Evolutionary conservation across 2,329 filamentous ascomycete genomes (phyloP), one percentile per base, ranked within the genome.

Genomic region (Xylaria sp.): DNA sequence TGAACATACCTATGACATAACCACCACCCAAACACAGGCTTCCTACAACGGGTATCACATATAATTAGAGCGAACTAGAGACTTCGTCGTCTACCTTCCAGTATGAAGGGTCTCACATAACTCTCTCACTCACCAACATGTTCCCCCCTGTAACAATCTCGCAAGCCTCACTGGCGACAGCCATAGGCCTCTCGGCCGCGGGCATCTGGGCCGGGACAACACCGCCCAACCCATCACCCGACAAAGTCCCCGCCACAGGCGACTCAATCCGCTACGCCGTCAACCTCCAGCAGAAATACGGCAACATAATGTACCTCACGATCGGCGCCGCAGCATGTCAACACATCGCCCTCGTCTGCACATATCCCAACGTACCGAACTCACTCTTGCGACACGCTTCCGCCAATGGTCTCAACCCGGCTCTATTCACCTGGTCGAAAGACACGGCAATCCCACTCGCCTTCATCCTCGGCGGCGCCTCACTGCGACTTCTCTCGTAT

Each of bases 401-500:
- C 5, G 69, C 72, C n/a, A 81, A 81, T 58, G 69, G 71, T 2
- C 66, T 83, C 9, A 78, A 81, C 65, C 21, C 60, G 0, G 48
- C 71, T 35, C 69, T 79, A 12, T 65, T 81, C 35, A 81, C 80
- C 6, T 83, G 81, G 80, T 81, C 81, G 4, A 23, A 72, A 12
- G 69, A 75, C 18, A 82, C 81, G 1, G 68, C 72, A 0, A 58
- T 82, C 23, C 81, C 81, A 1, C 58, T 83, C 8, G 74, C 72
- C 0, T 68, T 81, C 0, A 75, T 81, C 21, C 53, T 81, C 3
- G 75, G 65, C 2, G 80, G 80, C 0, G 47, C 79, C 21, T 77
- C 72, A 29, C 72, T 76, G n/a, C 76, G 73, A 16, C 63, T 76
- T 23, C 58, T 78, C 0, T 81, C 85, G 0, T 87, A 82, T 70